These are phyloP conservation scores for Sabuloglossum arenarium DNA, from an alignment of 495 filamentous ascomycete species.

Conservation along the genomic window DNA sequence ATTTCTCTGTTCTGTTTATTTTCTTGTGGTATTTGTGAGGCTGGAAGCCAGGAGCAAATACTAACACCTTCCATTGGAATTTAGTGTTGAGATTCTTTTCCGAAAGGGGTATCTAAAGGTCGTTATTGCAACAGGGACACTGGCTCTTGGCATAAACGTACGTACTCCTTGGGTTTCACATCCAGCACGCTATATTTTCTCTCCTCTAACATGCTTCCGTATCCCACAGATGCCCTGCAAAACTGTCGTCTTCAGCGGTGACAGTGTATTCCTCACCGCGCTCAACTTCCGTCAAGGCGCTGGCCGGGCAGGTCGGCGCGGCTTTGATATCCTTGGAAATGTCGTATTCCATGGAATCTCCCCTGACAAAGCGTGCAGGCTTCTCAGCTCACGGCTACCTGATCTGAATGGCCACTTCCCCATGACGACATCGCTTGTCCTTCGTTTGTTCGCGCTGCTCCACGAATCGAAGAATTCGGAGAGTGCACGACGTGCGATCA, in stretches of 20 bases:
- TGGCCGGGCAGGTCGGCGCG: constrained; percentile 57
- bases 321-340: constrained; percentile 63
- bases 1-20: too few relatives aligned
- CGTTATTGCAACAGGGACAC: constrained; percentile 58
- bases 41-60: neutral
- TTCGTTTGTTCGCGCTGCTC: constrained; percentile 44
- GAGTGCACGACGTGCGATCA: constrained; percentile 38
- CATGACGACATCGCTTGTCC: constrained; percentile 47
- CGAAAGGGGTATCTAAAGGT: constrained; percentile 49
- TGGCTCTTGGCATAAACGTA: constrained; percentile 52
- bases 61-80: too few relatives aligned
- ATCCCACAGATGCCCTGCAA: constrained; percentile 63
- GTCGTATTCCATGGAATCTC: constrained; percentile 50
- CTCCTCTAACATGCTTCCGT: neutral
- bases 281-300: constrained; percentile 58
- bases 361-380: constrained; percentile 30
- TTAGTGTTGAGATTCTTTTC: constrained; percentile 45
- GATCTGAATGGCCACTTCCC: constrained; percentile 62
- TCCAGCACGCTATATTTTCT: neutral
- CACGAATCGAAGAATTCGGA: constrained; percentile 37
- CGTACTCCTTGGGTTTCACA: neutral
- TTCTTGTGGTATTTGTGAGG: too few relatives aligned
- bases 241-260: constrained; percentile 56
- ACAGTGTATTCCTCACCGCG: constrained; percentile 48
- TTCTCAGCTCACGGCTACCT: constrained; percentile 50